Evolutionary conservation across 768 basidiomycete genomes (phyloP).

Genomic region (Lentinula lateritia): DNA sequence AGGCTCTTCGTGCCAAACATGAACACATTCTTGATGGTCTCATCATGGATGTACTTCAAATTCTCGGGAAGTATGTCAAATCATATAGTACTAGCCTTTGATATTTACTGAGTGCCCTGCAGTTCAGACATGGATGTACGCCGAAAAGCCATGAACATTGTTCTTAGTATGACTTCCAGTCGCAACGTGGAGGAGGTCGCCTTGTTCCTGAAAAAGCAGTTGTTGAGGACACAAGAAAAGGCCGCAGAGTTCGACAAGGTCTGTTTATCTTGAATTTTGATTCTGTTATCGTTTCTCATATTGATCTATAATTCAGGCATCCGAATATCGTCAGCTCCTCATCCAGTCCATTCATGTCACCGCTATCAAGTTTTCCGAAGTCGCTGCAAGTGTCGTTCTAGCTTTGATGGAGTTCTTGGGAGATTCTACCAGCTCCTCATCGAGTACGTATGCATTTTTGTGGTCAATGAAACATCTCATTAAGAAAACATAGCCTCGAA

Average conservation of each 20-base stretch:
- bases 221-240: conserved; percentile 83
- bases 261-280: background rate
- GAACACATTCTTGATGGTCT: conserved; percentile 85
- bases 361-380: conserved; percentile 94
- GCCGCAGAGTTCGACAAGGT: conserved; percentile 86
- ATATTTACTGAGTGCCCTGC: background rate
- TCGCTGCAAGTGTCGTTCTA: conserved; percentile 92
- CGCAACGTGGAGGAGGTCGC: conserved; percentile 97
- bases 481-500: background rate
- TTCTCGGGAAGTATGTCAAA: conserved; percentile 63
- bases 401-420: conserved; percentile 92
- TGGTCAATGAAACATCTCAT: background rate
- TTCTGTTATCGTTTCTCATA: too few species aligned
- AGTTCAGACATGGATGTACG: conserved; percentile 97
- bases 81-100: background rate
- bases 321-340: conserved; percentile 92
- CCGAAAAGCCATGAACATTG: conserved; percentile 84
- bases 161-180: conserved; percentile 88
- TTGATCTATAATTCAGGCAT: conserved; percentile 43
- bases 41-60: conserved; percentile 94
- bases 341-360: conserved; percentile 97
- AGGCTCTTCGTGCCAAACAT: conserved; percentile 75
- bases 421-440: conserved; percentile 45
- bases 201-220: conserved; percentile 93
- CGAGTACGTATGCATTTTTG: background rate